phyloP scores from a whole-genome alignment of 2,329 filamentous ascomycete species.

The Aureobasidium sp. region DNA sequence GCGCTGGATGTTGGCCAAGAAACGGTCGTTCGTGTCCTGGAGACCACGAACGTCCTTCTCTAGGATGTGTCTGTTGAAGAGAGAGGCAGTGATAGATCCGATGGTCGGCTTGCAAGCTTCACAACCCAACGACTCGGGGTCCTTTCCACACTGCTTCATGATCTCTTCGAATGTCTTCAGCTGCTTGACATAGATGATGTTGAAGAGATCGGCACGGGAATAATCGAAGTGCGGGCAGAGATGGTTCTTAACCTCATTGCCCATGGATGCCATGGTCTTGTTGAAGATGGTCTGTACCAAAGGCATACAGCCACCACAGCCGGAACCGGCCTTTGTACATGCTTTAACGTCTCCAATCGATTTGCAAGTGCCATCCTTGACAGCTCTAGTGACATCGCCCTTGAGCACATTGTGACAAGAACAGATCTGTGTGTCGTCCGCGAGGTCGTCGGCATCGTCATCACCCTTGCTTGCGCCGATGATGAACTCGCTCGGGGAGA shows the following conservation, averaged over 20 bases:
- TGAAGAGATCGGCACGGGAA: constrained; percentile 81
- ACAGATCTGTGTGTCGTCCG: constrained; percentile 82
- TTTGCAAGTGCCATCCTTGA: constrained; percentile 75
- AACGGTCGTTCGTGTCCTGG: constrained; percentile 87
- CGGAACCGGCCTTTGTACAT: constrained; percentile 86
- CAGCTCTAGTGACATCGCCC: constrained; percentile 62
- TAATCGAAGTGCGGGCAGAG: constrained; percentile 78
- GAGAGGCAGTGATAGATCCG: constrained; percentile 69
- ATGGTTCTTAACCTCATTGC: constrained; percentile 80
- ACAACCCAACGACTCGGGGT: constrained; percentile 67
- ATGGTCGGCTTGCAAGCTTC: constrained; percentile 81
- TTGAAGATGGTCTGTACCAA: constrained; percentile 87
- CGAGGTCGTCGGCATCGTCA: constrained; percentile 70
- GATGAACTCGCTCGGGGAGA: constrained; percentile 75
- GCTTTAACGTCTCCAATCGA: constrained; percentile 76
- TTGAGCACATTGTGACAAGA: constrained; percentile 92
- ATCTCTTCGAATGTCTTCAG: constrained; percentile 65
- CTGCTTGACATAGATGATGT: constrained; percentile 77
- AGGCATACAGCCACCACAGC: constrained; percentile 85
- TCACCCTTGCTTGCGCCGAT: constrained; percentile 67
- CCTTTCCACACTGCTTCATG: constrained; percentile 70
- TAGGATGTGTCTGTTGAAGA: constrained; percentile 81
- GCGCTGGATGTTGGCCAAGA: constrained; percentile 81
- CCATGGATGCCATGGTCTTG: constrained; percentile 76
- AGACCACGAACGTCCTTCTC: constrained; percentile 62